These are phyloP conservation scores for Yamadazyma pseudoaaseri DNA, from an alignment of 1,139 yeast species.

Conservation along the genomic window DNA sequence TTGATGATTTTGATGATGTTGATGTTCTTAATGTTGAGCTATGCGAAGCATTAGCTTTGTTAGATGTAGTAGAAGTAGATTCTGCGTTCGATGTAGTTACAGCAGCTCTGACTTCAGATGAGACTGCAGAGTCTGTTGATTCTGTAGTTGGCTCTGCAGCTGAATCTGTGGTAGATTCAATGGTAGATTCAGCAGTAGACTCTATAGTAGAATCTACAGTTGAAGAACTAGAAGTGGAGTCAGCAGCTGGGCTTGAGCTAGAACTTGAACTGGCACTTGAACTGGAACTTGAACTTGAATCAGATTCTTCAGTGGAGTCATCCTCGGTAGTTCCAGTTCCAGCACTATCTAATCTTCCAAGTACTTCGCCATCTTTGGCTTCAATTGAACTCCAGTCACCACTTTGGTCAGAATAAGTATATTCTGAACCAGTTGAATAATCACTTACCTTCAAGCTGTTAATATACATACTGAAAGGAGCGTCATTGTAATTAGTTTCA, in stretches of 20 bases:
- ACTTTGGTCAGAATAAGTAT: constrained; percentile 49
- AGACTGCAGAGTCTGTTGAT: neutral
- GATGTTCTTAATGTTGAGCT: neutral
- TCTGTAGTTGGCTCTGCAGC: neutral
- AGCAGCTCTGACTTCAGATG: neutral
- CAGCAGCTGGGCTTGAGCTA: neutral
- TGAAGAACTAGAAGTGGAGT: neutral
- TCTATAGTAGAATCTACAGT: constrained; percentile 4
- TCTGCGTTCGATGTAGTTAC: neutral
- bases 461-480: constrained; percentile 34
- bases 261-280: constrained; percentile 5
- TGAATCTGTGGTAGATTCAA: constrained; percentile 3
- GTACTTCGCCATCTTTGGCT: constrained; percentile 60
- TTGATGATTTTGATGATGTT: neutral
- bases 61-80: neutral
- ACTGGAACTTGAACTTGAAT: constrained; percentile 4
- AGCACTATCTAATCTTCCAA: constrained; percentile 55
- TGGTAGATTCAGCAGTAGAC: constrained; percentile 1
- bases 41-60: neutral
- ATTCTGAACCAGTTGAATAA: constrained; percentile 34
- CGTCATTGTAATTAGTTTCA: constrained; percentile 35
- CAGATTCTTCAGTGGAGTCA: neutral
- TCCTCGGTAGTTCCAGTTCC: constrained; percentile 11
- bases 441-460: constrained; percentile 28
- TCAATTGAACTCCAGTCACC: constrained; percentile 67